Percentiles rank a stretch among this genome's conserved stretches.
Conservation (phyloP, 1,284 basidiomycete genomes). For the Xerocomus alliaceus region DNA sequence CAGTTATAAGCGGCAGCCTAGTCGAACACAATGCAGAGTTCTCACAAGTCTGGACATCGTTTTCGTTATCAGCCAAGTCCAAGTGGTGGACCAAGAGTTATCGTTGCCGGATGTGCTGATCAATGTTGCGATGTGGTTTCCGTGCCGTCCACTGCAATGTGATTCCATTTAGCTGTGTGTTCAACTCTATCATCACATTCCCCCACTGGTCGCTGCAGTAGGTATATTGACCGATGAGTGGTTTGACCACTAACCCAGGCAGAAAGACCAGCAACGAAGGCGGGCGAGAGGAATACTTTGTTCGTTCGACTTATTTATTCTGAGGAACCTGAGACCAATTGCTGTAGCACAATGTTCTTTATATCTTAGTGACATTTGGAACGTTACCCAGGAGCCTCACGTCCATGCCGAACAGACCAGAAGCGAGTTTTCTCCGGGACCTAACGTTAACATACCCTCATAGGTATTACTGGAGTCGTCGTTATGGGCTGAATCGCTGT, state of each 20-base stretch:
- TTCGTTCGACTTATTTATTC: background rate
- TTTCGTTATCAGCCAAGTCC: constrained; percentile 58
- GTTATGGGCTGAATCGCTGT: background rate
- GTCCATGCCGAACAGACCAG: background rate
- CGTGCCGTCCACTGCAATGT: no score
- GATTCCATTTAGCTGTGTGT: background rate
- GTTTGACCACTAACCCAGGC: constrained; percentile 21
- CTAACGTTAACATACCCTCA: constrained; percentile 10
- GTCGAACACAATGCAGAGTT: background rate
- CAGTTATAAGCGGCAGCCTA: background rate
- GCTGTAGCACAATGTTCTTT: constrained; percentile 3
- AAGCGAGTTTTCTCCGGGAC: constrained; percentile 1
- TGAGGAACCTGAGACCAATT: background rate
- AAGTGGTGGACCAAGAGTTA: constrained; percentile 62
- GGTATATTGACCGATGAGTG: constrained; percentile 53
- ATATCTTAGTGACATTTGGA: background rate
- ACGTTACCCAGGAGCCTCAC: background rate
- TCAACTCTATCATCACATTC: background rate
- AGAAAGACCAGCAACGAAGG: constrained; percentile 6
- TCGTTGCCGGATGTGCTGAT: constrained; percentile 48
- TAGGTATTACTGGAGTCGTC: background rate
- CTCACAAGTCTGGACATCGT: constrained; percentile 60
- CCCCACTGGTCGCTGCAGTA: constrained; percentile 69
- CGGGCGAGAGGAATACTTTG: constrained; percentile 12
- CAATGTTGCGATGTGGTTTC: constrained; percentile 49